Conservation (phyloP, 768 basidiomycete genomes). For the Ramaria rubella region DNA sequence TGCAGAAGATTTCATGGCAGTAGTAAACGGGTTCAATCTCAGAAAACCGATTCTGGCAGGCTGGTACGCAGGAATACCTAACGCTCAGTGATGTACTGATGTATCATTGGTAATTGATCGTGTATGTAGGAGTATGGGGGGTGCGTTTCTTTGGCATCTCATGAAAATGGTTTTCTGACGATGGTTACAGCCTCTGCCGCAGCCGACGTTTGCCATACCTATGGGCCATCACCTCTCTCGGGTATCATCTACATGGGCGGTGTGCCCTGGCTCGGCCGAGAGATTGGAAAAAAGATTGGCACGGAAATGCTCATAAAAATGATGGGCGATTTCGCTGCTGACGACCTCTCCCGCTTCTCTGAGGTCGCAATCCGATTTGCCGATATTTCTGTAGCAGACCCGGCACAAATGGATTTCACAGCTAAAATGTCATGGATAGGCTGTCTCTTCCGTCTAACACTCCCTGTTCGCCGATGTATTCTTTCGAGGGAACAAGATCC, state of each 20-base stretch:
- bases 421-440: conserved; percentile 22
- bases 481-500: conserved; percentile 23
- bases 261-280: conserved; percentile 8
- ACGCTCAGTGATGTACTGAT: conserved; percentile 12
- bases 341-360: background rate
- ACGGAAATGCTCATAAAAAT: background rate
- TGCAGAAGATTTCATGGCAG: conserved; percentile 28
- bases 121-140: background rate
- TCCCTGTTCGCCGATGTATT: conserved; percentile 9
- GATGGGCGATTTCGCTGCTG: background rate
- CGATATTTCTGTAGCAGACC: conserved; percentile 18
- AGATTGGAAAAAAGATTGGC: background rate
- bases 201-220: conserved; percentile 23
- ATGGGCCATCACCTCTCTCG: conserved; percentile 17
- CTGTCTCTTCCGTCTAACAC: conserved; percentile 22
- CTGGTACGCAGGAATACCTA: conserved; percentile 26
- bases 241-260: conserved; percentile 15
- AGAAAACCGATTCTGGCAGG: conserved; percentile 27
- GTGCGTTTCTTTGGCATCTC: conserved; percentile 18
- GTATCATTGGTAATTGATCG: background rate
- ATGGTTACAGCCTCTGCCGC: conserved; percentile 23
- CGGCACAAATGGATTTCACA: conserved; percentile 15
- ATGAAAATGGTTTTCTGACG: conserved; percentile 22
- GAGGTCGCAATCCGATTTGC: conserved; percentile 11
- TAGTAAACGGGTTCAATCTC: conserved; percentile 25